phyloP scores from a whole-genome alignment of 331 rosid genomes.

The Spiraea crenata region DNA sequence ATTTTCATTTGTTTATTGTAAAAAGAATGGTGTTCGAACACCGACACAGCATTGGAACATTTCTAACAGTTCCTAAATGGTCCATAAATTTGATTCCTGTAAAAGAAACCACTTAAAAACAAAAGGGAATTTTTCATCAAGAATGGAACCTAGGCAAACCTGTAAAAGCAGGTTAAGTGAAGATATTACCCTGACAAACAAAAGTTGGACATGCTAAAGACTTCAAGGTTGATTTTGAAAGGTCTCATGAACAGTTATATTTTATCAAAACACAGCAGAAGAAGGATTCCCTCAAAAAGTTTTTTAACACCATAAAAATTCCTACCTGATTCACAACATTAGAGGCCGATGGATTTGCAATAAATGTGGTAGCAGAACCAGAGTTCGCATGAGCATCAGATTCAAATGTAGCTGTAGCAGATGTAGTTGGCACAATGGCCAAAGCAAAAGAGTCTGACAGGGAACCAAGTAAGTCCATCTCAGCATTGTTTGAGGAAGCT shows the following conservation, averaged over 20 bases:
- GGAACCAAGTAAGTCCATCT: conserved; percentile 69
- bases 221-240: neutral
- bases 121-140: neutral
- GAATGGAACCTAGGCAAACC: neutral
- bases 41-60: neutral
- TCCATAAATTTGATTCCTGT: neutral
- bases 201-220: neutral
- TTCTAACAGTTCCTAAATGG: neutral
- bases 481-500: conserved; percentile 41
- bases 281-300: neutral
- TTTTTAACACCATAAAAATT: conserved; percentile 6
- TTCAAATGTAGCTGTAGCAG: conserved; percentile 37
- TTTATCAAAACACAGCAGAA: neutral
- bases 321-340: conserved; percentile 51
- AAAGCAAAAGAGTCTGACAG: conserved; percentile 55
- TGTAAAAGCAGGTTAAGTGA: neutral
- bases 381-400: conserved; percentile 27
- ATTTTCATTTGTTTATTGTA: neutral
- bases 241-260: neutral
- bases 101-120: neutral
- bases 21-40: neutral
- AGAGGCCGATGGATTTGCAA: conserved; percentile 34
- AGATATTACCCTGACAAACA: neutral
- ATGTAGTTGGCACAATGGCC: conserved; percentile 61
- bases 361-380: conserved; percentile 34